phyloP scores from a whole-genome alignment of 2,329 filamentous ascomycete species.

The Pseudogymnoascus verrucosus region DNA sequence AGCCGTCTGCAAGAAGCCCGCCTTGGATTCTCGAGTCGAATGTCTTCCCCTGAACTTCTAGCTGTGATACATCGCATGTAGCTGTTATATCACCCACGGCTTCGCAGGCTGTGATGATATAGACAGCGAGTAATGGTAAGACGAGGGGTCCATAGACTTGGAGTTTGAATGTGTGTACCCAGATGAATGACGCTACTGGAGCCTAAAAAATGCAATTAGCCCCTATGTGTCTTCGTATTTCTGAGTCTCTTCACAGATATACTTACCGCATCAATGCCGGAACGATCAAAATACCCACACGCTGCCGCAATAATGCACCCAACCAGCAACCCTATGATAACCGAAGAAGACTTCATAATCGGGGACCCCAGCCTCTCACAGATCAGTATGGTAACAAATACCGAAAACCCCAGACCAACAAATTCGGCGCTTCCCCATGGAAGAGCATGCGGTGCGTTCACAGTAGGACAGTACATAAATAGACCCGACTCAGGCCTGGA shows the following conservation, averaged over 20 bases:
- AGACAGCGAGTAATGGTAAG: slow-evolving; percentile 60
- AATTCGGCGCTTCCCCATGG: slow-evolving; percentile 71
- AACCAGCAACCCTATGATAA: slow-evolving; percentile 60
- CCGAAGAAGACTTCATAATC: slow-evolving; percentile 57
- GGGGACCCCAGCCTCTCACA: slow-evolving; percentile 76
- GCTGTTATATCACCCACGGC: slow-evolving; percentile 75
- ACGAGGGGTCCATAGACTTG: slow-evolving; percentile 66
- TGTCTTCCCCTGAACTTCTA: slow-evolving; percentile 62
- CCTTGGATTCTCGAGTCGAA: slow-evolving; percentile 76
- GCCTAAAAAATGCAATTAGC: slow-evolving; percentile 24
- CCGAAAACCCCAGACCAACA: slow-evolving; percentile 70
- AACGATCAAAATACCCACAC: slow-evolving; percentile 68
- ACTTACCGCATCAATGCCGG: slow-evolving; percentile 53
- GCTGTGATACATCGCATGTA: slow-evolving; percentile 69
- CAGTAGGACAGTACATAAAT: slow-evolving; percentile 59
- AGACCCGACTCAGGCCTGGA: slow-evolving; percentile 38
- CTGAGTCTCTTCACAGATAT: background rate
- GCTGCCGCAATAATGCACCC: slow-evolving; percentile 75
- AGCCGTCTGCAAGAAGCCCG: slow-evolving; percentile 67
- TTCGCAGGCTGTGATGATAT: slow-evolving; percentile 68
- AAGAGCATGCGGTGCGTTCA: slow-evolving; percentile 60
- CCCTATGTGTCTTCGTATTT: background rate
- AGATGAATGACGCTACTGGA: slow-evolving; percentile 66
- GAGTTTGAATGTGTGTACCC: slow-evolving; percentile 70
- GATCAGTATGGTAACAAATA: slow-evolving; percentile 71